These are phyloP conservation scores for Pouteria glomerata DNA, from an alignment of 148 eudicot genomes.

Conservation along the genomic window DNA sequence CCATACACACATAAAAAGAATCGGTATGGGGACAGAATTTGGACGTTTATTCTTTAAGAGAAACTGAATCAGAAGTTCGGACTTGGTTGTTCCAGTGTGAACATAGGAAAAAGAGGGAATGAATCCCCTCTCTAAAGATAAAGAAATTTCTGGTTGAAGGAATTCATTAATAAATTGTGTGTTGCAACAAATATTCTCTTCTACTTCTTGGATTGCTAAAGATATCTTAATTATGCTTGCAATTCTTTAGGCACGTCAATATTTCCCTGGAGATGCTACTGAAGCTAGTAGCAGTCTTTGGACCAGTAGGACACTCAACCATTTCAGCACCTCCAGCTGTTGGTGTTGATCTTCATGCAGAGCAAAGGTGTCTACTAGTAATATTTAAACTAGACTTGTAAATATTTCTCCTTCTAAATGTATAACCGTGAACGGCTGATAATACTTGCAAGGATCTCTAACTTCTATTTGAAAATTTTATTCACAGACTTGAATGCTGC, in stretches of 20 bases:
- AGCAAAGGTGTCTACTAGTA: conserved; percentile 77
- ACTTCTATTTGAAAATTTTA: conserved; percentile 5
- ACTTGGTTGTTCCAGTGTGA: neutral
- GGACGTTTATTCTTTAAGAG: neutral
- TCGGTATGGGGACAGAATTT: no score
- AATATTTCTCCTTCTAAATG: neutral
- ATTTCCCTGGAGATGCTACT: conserved; percentile 82
- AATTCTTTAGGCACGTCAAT: conserved; percentile 61
- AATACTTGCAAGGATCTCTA: neutral
- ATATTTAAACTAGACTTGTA: neutral
- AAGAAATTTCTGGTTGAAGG: no score
- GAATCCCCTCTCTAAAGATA: no score
- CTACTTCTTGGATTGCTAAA: neutral
- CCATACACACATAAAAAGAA: no score
- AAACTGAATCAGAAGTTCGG: neutral
- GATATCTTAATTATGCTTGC: neutral
- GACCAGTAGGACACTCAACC: conserved; percentile 56
- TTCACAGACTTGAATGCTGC: conserved; percentile 70
- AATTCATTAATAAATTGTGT: neutral
- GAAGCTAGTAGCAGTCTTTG: conserved; percentile 87
- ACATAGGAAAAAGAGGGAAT: neutral
- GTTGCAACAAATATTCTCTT: neutral
- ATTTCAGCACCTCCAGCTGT: conserved; percentile 69
- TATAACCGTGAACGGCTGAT: neutral
- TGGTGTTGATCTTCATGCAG: conserved; percentile 88